phyloP scores from a whole-genome alignment of 139 green algal species.

The Auxenochlorella protothecoides region DNA sequence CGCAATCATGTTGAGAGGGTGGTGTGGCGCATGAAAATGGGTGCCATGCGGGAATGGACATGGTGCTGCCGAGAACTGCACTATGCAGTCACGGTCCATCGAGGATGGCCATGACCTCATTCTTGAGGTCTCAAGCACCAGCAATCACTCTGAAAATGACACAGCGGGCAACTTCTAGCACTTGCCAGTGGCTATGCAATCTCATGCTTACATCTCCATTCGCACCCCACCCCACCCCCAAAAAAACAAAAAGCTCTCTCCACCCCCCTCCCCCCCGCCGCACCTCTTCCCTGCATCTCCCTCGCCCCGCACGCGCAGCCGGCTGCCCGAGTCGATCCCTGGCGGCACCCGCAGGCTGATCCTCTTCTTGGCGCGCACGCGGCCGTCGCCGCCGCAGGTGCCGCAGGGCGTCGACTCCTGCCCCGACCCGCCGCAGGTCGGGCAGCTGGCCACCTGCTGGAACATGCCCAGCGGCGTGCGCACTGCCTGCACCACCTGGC shows the following conservation, averaged over 20 bases:
- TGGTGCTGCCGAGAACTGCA: too few relatives aligned
- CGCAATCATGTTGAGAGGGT: background rate
- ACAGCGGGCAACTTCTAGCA: too few relatives aligned
- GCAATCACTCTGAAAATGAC: too few relatives aligned
- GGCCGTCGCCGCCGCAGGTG: constrained; percentile 81
- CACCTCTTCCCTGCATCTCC: constrained; percentile 40
- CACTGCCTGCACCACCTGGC: constrained; percentile 79
- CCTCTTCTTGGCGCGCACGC: constrained; percentile 73
- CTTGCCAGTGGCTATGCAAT: too few relatives aligned
- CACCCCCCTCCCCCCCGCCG: background rate
- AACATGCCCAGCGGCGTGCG: constrained; percentile 90
- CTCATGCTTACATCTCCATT: background rate
- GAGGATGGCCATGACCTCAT: too few relatives aligned
- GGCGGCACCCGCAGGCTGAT: constrained; percentile 80
- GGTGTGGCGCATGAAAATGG: background rate
- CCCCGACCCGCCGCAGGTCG: constrained; percentile 65
- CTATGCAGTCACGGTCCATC: too few relatives aligned
- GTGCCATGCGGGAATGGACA: too few relatives aligned
- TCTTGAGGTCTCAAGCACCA: too few relatives aligned
- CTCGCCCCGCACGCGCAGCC: constrained; percentile 85
- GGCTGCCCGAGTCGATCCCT: constrained; percentile 80
- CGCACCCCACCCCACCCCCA: background rate
- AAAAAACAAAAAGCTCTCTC: background rate
- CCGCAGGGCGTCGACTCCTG: constrained; percentile 67
- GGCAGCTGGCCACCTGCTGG: constrained; percentile 74